Evolutionary conservation across 768 basidiomycete genomes (phyloP), one percentile per base, ranked within the genome.

Genomic region (Lyophyllum decastes): DNA sequence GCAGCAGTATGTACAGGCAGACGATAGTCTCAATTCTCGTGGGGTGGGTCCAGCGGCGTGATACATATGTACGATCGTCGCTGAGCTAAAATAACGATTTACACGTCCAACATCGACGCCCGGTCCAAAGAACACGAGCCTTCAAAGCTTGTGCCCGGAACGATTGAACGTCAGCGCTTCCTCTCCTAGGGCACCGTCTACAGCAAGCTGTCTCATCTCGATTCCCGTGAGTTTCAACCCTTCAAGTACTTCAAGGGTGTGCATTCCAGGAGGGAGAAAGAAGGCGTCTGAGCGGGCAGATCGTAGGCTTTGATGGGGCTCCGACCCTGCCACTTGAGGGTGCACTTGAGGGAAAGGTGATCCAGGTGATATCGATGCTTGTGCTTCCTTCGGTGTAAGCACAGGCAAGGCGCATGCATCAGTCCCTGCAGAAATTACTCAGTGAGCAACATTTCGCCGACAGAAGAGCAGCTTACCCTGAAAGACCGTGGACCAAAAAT

Each of bases 321-420:
- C 72, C 46, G 73, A 64, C 25, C 67, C 68, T 25, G 45, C 57
- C 16, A 87, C 65, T 26, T 66, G 68, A 17, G 86, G 85, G 64
- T 88, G 86, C 43, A 80, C 78, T n/a, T 68, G 63, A 5, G 88
- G 86, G 19, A 82, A 60, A 25, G 64, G 40, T 17, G 72, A 73
- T 7, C 67, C 70, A 2, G 75, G 64, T 14, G 75, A 62, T 55
- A 78, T 71, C 24, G 80, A 68, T 30, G 68, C 70, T 1, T 76
- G 79, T 4, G 87, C 89, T 76, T 92, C 90, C 24, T 71, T 64
- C 0, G 87, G 80, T 4, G 82, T 78, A 25, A 92, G 76, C 27
- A 92, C 86, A 0, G 90, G 90, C 14, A 89, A 72, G 10, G 80
- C 80, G 66, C 90, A 92, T 8, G 88, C 86, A 57, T 92, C 90